Conservation (phyloP, 2,329 filamentous ascomycete genomes). For the Phialophora tarda region DNA sequence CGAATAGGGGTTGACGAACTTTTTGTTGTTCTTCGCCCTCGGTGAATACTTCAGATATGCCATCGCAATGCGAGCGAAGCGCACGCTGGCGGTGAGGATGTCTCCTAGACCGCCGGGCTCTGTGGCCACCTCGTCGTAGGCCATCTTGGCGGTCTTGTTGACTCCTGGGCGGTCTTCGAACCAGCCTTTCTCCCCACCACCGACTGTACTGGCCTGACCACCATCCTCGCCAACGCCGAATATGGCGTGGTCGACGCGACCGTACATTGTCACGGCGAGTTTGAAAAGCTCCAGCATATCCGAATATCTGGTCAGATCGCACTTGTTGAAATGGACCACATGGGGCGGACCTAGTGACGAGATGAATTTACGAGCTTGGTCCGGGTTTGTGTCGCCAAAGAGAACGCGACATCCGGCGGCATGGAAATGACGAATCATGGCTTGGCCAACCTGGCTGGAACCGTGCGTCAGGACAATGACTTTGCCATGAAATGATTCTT, state of each 20-base stretch:
- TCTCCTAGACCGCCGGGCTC: conserved; percentile 44
- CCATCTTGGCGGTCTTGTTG: conserved; percentile 45
- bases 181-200: conserved; percentile 35
- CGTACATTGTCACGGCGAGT: conserved; percentile 52
- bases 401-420: conserved; percentile 50
- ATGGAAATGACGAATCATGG: conserved; percentile 49
- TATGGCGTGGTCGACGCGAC: conserved; percentile 57
- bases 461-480: conserved; percentile 37
- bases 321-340: conserved; percentile 46
- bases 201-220: conserved; percentile 32
- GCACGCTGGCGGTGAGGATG: conserved; percentile 55
- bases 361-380: conserved; percentile 39
- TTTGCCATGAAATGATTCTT: conserved; percentile 35
- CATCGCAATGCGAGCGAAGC: conserved; percentile 56
- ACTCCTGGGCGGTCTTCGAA: conserved; percentile 30
- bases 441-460: conserved; percentile 54
- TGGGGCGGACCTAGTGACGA: conserved; percentile 29
- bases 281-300: conserved; percentile 56
- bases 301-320: conserved; percentile 55
- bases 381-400: conserved; percentile 51
- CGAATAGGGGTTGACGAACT: conserved; percentile 30
- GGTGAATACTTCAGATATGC: conserved; percentile 55
- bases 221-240: conserved; percentile 37
- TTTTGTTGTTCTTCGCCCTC: conserved; percentile 26
- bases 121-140: conserved; percentile 49